Evolutionary conservation across 1,284 basidiomycete genomes (phyloP).

Genomic region (Erythrobasidium hasegawianum): DNA sequence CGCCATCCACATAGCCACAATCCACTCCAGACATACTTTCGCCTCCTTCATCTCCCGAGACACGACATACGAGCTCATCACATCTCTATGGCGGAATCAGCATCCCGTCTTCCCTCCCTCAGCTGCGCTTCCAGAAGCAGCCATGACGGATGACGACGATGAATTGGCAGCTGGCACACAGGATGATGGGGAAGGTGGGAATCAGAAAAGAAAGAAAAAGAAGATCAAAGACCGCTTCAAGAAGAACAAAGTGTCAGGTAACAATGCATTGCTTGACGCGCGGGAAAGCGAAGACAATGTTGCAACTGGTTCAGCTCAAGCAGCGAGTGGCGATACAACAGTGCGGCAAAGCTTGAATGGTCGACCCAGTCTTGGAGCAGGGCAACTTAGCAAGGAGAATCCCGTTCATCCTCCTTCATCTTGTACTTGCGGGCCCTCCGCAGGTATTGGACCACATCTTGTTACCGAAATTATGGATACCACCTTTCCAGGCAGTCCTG

Average conservation of each 20-base stretch:
- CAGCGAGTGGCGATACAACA: neutral
- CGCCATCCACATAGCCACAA: conserved; percentile 84
- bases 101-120: conserved; percentile 66
- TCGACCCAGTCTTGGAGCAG: conserved; percentile 7
- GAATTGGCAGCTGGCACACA: conserved; percentile 42
- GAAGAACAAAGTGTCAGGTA: conserved; percentile 9
- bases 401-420: conserved; percentile 14
- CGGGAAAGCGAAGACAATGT: conserved; percentile 6
- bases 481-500: conserved; percentile 80
- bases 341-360: neutral
- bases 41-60: conserved; percentile 95
- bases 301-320: neutral
- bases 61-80: conserved; percentile 91
- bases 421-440: conserved; percentile 11
- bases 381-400: neutral
- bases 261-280: neutral
- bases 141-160: conserved; percentile 39
- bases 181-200: conserved; percentile 10
- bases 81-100: conserved; percentile 90
- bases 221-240: conserved; percentile 22
- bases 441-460: conserved; percentile 57
- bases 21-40: conserved; percentile 78
- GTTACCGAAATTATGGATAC: conserved; percentile 70
- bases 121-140: conserved; percentile 45
- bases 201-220: conserved; percentile 32